Base-by-base conservation (phyloP, 1,139 yeast genomes). In the Kazachstania sp. region DNA sequence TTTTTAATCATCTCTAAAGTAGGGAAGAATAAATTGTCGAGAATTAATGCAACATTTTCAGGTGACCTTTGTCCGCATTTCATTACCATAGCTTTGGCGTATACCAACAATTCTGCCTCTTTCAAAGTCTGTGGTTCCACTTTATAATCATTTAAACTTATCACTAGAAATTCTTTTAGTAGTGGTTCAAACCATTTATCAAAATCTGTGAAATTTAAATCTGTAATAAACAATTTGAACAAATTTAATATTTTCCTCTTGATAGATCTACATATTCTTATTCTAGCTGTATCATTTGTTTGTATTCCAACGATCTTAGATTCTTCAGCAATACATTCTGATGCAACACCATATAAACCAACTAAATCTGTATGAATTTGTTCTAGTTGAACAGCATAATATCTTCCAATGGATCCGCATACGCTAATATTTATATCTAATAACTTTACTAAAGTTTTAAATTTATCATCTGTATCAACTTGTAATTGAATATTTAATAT, bases 1-100 rank as follows among this genome's bases (percentile, higher is more conserved):
- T 83, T 84, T 64, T 85, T 86, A 57, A 92, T 90, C 97, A 92
- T 92, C 56, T 82, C 85, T 65, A 92, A 75, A 3, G 98, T 92
- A 63, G 92, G 83, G 65, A 86, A 95, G 68, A 92, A 92, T 18
- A 90, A 95, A 65, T 81, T 83, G 61, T 86, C 95, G 56, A 92
- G 72, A 51, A 92, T 86, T 46, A 81, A 69, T 28, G 86, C 84
- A 48, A 92, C 92, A 51, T 88, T 94, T 50, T 86, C 90, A 7
- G 95, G 88, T 49, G 87, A 85, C 71, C 82, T 69, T 54, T 76
- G 82, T n/a, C 97, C 97, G 46, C 87, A 90, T 64, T 87, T 82
- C 26, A 79, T 71, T 19, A 90, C 90, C 51, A 92, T 77, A 1
- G 95, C 86, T 16, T 95, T 79, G 78, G 92, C 81, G 74, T 97